Base-by-base conservation (phyloP, 257 asterid genomes). In the Lithospermum erythrorhizon region DNA sequence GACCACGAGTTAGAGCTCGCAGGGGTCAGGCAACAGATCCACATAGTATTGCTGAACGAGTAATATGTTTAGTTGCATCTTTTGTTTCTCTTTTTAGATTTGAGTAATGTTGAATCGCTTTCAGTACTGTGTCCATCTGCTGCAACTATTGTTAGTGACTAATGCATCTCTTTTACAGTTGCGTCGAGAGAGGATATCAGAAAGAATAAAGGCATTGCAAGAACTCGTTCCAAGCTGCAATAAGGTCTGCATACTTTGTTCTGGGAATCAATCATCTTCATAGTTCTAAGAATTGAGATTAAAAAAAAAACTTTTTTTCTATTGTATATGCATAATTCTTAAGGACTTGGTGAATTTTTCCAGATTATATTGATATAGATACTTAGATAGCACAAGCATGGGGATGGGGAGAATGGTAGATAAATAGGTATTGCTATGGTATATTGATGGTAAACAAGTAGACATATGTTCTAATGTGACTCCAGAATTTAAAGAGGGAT, bases 11-110 rank as follows among this genome's bases (percentile, higher is more conserved):
- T 21, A 81, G 96, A 23, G 96, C 96, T 58, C 73, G 96, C 68
- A 75, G 96, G 68, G 96, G 96, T 19, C 96, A 87, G 72, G 96
- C 96, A 53, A 87, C 96, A 55, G 96, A 87, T 78, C 96, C 96
- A 52, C 96, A 87, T 65, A 87, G 96, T 62, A 87, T 87, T 62
- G 96, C 96, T 70, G 96, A 88, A 72, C 68, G 95, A 84, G 96
- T 88, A 76, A 74, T 61, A 14, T 21, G 55, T 20, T 61, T 23
- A 10, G 19, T 29, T 45, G 15, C 56, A 56, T n/a, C 30, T 56
- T 41, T 14, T 11, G 59, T 55, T 24, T 25, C 19, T 56, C 6
- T 18, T 1, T 49, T 61, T 18, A 30, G n/a, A 30, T 61, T 5
- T 49, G 55, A 9, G n/a, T 21, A 6, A 48, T 37, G 27, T 35